phyloP scores from a whole-genome alignment of 2,329 filamentous ascomycete species.

The Claviceps pusilla region DNA sequence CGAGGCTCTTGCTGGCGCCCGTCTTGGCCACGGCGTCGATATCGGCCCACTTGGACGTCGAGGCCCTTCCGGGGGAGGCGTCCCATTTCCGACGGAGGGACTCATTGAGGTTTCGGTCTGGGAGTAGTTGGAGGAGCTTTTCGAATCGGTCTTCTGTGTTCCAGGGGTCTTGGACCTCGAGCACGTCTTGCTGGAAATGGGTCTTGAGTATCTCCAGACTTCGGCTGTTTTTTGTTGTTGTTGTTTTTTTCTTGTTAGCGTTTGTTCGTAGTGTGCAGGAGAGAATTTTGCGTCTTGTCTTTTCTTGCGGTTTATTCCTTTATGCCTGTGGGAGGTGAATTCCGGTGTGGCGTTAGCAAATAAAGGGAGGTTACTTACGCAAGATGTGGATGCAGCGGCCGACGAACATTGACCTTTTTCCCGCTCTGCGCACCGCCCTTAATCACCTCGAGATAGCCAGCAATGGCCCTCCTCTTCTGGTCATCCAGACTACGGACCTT shows the following conservation, averaged over 20 bases:
- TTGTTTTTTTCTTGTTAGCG: constrained; percentile 15
- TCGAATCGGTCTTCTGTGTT: constrained; percentile 52
- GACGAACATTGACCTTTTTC: constrained; percentile 70
- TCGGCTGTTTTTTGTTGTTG: constrained; percentile 33
- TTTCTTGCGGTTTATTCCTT: not conserved
- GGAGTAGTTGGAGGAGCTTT: constrained; percentile 69
- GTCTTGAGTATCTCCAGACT: constrained; percentile 72
- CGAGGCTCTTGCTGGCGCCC: constrained; percentile 56
- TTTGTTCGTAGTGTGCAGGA: not conserved
- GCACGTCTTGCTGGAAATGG: constrained; percentile 71
- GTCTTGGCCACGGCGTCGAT: constrained; percentile 76
- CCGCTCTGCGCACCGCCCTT: constrained; percentile 72
- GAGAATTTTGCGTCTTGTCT: not conserved
- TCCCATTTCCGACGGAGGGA: constrained; percentile 84
- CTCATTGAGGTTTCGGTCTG: constrained; percentile 62
- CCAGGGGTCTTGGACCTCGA: constrained; percentile 80
- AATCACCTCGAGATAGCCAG: constrained; percentile 81
- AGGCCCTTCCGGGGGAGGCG: constrained; percentile 60
- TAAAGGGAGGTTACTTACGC: constrained; percentile 32
- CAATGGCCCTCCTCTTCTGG: constrained; percentile 67
- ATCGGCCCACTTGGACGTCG: constrained; percentile 78
- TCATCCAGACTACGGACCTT: constrained; percentile 75
- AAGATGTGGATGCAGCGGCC: constrained; percentile 82
- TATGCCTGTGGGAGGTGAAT: too few species aligned
- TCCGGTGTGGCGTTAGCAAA: too few species aligned